These are phyloP conservation scores for Epichloe amarillans DNA, from an alignment of 2,329 filamentous ascomycete genomes.

Conservation along the genomic window DNA sequence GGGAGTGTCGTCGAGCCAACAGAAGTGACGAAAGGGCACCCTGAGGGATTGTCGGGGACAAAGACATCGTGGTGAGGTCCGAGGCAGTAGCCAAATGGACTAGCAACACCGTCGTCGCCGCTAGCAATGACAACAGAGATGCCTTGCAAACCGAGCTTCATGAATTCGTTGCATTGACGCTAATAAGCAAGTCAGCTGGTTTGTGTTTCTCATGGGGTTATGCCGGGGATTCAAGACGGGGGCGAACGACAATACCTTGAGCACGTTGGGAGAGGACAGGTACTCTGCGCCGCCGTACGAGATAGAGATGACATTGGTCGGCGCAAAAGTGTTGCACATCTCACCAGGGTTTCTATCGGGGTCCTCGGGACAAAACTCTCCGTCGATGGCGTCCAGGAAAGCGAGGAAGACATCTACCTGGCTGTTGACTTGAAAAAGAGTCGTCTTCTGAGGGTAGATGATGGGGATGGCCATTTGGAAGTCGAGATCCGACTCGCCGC, in stretches of 20 bases:
- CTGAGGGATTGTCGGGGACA: constrained; percentile 32
- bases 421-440: constrained; percentile 30
- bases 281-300: constrained; percentile 21
- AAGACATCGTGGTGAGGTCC: constrained; percentile 25
- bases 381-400: constrained; percentile 35
- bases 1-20: constrained; percentile 33
- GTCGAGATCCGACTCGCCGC: constrained; percentile 39
- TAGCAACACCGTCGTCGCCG: constrained; percentile 14
- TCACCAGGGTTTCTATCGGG: constrained; percentile 30
- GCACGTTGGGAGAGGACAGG: constrained; percentile 32
- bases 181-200: constrained; percentile 9
- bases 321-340: constrained; percentile 13
- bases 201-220: too few relatives aligned
- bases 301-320: constrained; percentile 24
- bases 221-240: not conserved
- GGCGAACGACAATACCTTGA: constrained; percentile 10
- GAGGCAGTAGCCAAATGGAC: constrained; percentile 8
- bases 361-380: constrained; percentile 36
- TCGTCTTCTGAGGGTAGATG: constrained; percentile 36
- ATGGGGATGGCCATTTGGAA: constrained; percentile 39
- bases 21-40: constrained; percentile 35
- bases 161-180: constrained; percentile 27
- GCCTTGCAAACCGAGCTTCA: constrained; percentile 32
- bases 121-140: constrained; percentile 27
- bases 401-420: constrained; percentile 28